Base-by-base conservation (phyloP, 164 flowering plant genomes). In the Chimonanthus praecox region DNA sequence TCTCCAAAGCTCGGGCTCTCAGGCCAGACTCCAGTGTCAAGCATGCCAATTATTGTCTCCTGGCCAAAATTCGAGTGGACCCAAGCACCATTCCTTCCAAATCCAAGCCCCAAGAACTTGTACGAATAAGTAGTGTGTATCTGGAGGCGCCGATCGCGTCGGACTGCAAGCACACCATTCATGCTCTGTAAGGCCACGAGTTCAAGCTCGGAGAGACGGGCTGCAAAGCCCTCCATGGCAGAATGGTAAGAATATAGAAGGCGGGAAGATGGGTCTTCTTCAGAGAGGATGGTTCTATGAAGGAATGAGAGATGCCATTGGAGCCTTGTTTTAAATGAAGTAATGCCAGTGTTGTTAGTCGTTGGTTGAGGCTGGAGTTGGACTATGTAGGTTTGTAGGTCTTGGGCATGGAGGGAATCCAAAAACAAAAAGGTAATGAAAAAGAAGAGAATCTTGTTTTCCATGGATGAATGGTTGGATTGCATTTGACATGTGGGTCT, bases 1-100 rank as follows among this genome's bases (percentile, higher is more conserved):
- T 95, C 98, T 16, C 73, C 50, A 61, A 90, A 93, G 84, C 99
- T 95, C 3, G 94, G 96, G 72, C 92, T 91, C 79, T 93, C 99
- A 0, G 98, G 98, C 98, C 99, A 95, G 64, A 93, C 86, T 6
- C 98, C 99, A 6, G 92, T 88, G 75, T 95, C 99, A 46, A 94
- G 86, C 20, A 94, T 82, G 0, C 97, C 99, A 70, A 94, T 83
- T 20, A 94, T 86, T 5, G 90, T 74, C 13, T 92, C 97, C 5
- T 73, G 82, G 0, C 97, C 97, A 58, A 82, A 86, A 6, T 75
- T 69, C 0, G 94, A 79, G 70, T 64, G 73, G 21, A 44, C 51
- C 90, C 91, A 85, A 20, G 85, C 77, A 47, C 83, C 84, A 5
- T 54, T 73, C 7, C 54, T 71, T 1, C 69, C 58, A 4, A 80